Percentiles rank a stretch among this genome's conserved stretches.
Conservation (phyloP, 2,329 filamentous ascomycete species). For the Knufia fluminis region DNA sequence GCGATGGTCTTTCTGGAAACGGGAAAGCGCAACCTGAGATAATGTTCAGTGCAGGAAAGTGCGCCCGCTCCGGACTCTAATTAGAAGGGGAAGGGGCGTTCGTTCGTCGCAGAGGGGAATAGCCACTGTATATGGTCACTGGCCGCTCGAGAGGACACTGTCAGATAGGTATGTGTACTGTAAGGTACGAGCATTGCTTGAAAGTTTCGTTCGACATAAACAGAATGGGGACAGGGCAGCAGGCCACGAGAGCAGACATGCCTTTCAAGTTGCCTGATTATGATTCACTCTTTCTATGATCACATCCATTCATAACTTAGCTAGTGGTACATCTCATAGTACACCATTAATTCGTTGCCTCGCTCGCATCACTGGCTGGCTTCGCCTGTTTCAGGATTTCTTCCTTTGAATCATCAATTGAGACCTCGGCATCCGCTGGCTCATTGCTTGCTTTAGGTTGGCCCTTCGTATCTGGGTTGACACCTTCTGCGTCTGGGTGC, state of each 20-base stretch:
- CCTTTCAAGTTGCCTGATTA: background rate
- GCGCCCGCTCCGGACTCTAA: too few species aligned
- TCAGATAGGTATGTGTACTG: too few species aligned
- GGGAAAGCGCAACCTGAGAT: too few species aligned
- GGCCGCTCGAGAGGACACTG: too few species aligned
- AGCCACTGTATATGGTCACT: too few species aligned
- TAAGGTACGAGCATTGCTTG: too few species aligned
- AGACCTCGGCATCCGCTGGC: slow-evolving; percentile 26
- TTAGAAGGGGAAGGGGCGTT: too few species aligned
- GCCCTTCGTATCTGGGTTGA: slow-evolving; percentile 45
- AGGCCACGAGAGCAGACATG: background rate
- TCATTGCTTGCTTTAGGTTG: slow-evolving; percentile 31
- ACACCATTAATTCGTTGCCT: slow-evolving; percentile 33
- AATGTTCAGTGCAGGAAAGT: too few species aligned
- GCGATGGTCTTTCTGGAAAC: too few species aligned
- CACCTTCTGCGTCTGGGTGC: slow-evolving; percentile 49
- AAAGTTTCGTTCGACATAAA: too few species aligned
- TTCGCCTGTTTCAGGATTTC: slow-evolving; percentile 31
- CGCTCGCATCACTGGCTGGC: slow-evolving; percentile 39
- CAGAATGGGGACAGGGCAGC: too few species aligned
- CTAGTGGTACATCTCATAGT: background rate
- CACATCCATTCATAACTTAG: background rate
- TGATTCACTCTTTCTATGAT: background rate
- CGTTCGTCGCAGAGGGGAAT: too few species aligned
- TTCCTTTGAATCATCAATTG: slow-evolving; percentile 28